Evolutionary conservation across 495 filamentous ascomycete species (phyloP), one percentile per base, ranked within the genome.

Genomic region (Penicillium angulare): DNA sequence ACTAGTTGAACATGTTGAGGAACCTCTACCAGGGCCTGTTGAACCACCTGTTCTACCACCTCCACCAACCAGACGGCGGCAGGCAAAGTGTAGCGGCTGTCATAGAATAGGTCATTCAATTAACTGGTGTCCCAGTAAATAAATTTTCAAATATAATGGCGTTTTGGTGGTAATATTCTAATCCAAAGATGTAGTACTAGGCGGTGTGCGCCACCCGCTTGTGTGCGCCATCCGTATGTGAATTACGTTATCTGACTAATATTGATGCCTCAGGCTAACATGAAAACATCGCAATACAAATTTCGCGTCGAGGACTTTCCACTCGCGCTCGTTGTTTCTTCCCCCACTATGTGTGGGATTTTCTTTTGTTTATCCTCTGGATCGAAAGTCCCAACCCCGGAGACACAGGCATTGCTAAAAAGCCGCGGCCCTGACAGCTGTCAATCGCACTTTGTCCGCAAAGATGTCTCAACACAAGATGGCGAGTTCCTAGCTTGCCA

Each of bases 281-380:
- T n/a, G 36, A 44, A 49, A 58, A 58, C 44, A 43, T 39, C 2
- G 24, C 23, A 45, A 26, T 9, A 36, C 38, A 6, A 44, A 17
- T 43, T 26, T 42, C 35, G n/a, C 15, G 29, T 26, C 44, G 29
- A 32, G 21, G 20, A n/a, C n/a, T n/a, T 43, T 44, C 31, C 13
- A 20, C 17, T 23, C 29, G 7, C 43, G 20, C 9, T 31, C 27
- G 16, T 20, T 31, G 13, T 46, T 23, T 21, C 27, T 42, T n/a
- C 53, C 17, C 10, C 56, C 53, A 61, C 48, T 50, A 87, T 87
- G 84, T 87, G 84, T 60, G 84, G 84, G 54, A 87, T 86, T 27
- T 86, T 78, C 56, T 81, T 82, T 57, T 79, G 82, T 8, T 55
- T 80, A 48, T 59, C 66, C 29, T 49, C 58, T 10, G 50, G 40